These are phyloP conservation scores for Phytophthora ramorum DNA, from an alignment of 352 stramenopile species.

Conservation along the genomic window DNA sequence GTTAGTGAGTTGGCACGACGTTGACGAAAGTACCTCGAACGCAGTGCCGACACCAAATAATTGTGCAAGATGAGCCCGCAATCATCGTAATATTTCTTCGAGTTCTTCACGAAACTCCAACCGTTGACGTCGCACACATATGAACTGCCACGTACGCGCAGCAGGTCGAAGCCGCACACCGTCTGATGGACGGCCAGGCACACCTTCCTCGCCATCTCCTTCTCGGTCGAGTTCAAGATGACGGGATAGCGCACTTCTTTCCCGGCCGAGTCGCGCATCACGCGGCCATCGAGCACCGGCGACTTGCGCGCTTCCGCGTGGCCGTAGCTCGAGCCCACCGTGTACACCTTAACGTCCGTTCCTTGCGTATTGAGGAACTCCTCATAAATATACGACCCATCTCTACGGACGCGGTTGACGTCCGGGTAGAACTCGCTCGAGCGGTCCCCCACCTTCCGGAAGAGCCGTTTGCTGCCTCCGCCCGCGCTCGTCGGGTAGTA, in stretches of 20 bases:
- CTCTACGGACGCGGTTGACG: constrained; percentile 95
- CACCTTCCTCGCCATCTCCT: constrained; percentile 97
- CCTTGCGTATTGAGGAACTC: constrained; percentile 99
- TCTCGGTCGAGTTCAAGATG: constrained; percentile 98
- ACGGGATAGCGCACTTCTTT: constrained; percentile 99
- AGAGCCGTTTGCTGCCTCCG: constrained; percentile 98
- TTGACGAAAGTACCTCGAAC: constrained; percentile 81
- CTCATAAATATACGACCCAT: constrained; percentile 97
- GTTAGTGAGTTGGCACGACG: constrained; percentile 63
- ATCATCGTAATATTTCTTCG: constrained; percentile 99
- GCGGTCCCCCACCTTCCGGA: constrained; percentile 97
- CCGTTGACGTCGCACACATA: constrained; percentile 99
- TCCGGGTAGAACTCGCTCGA: constrained; percentile 97
- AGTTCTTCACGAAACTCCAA: constrained; percentile 99
- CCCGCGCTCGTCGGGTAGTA: constrained; percentile 99
- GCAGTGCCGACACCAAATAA: constrained; percentile 84
- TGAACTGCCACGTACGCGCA: constrained; percentile 91
- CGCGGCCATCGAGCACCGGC: constrained; percentile 96
- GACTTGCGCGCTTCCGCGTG: constrained; percentile 99
- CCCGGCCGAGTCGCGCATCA: constrained; percentile 94
- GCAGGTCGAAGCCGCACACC: constrained; percentile 99
- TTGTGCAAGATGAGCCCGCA: constrained; percentile 96
- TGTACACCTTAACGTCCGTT: constrained; percentile 99
- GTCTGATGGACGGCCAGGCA: constrained; percentile 97
- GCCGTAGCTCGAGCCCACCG: constrained; percentile 98